phyloP scores from a whole-genome alignment of 495 filamentous ascomycete genomes.

The Lasiosphaeria ovina region DNA sequence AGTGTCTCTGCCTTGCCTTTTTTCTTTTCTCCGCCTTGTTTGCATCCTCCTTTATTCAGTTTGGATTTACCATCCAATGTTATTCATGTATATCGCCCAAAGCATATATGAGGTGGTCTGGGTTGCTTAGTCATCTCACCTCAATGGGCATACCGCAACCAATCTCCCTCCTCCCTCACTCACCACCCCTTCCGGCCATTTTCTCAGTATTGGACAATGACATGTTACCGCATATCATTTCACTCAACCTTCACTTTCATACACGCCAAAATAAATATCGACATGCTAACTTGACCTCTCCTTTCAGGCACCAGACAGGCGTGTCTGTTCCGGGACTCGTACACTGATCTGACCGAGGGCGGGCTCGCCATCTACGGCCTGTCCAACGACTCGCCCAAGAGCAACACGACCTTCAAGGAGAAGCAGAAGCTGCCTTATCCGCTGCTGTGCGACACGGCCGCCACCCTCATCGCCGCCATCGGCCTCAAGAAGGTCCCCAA shows the following conservation, averaged over 20 bases:
- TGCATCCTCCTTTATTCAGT: too few relatives aligned
- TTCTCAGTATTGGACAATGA: too few relatives aligned
- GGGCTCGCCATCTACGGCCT: constrained; percentile 87
- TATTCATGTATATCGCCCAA: too few relatives aligned
- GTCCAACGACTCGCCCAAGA: constrained; percentile 78
- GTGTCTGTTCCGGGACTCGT: constrained; percentile 85
- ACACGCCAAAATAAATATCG: too few relatives aligned
- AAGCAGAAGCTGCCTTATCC: constrained; percentile 87
- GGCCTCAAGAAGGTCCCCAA: constrained; percentile 72
- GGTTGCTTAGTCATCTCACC: not conserved
- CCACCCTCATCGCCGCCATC: constrained; percentile 69
- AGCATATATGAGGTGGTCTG: too few relatives aligned
- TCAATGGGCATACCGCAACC: not conserved
- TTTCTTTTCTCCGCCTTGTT: constrained; percentile 6
- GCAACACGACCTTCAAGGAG: constrained; percentile 85
- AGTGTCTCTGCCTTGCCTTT: constrained; percentile 39
- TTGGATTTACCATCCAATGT: too few relatives aligned
- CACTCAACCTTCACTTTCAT: not conserved
- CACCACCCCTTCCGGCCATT: too few relatives aligned
- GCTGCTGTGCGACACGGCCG: constrained; percentile 77
- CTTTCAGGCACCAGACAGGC: constrained; percentile 81
- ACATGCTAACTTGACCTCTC: too few relatives aligned
- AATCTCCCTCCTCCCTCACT: not conserved
- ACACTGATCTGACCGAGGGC: constrained; percentile 69
- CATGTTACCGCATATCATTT: constrained; percentile 2